A percentile compares a stretch with the other conserved stretches of the same genome.
phyloP scores from a whole-genome alignment of 805 yeast species.

The Ogataea kodamae region DNA sequence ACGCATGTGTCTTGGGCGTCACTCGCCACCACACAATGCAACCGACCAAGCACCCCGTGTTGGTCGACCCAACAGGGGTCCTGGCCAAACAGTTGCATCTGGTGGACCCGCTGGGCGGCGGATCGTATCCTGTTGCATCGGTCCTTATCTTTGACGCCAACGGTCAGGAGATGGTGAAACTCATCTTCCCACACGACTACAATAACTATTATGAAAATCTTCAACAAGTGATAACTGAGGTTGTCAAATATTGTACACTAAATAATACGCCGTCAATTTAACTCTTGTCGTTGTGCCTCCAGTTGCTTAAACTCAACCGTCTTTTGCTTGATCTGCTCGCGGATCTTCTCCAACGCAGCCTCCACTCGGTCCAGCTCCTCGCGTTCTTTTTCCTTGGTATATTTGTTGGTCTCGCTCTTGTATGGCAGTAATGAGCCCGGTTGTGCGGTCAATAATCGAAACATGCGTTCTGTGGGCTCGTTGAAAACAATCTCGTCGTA shows the following conservation, averaged over 20 bases:
- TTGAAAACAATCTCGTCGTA: conserved; percentile 92
- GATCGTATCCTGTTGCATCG: conserved; percentile 31
- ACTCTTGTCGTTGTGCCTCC: conserved; percentile 30
- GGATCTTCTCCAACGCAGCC: conserved; percentile 31
- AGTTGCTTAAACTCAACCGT: conserved; percentile 27
- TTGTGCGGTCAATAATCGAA: conserved; percentile 66
- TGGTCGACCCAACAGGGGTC: conserved; percentile 28
- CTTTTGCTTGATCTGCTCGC: conserved; percentile 24
- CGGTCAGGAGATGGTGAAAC: conserved; percentile 23
- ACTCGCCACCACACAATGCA: conserved; percentile 17
- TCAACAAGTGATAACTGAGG: conserved; percentile 16
- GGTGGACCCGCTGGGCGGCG: conserved; percentile 37
- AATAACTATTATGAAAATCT: conserved; percentile 20
- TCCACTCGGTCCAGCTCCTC: conserved; percentile 61
- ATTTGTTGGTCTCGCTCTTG: conserved; percentile 26
- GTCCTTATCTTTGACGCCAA: conserved; percentile 25
- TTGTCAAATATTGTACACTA: conserved; percentile 11
- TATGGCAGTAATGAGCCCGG: conserved; percentile 55
- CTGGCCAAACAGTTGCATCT: conserved; percentile 24
- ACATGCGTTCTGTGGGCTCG: conserved; percentile 90
- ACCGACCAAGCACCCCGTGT: conserved; percentile 24
- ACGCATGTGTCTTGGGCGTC: conserved; percentile 20
- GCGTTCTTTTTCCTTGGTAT: conserved; percentile 49
- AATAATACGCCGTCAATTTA: conserved; percentile 14
- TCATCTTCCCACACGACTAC: conserved; percentile 28